phyloP scores from a whole-genome alignment of 192 early-diverging fungal species.

The Chytriomyces hyalinus region DNA sequence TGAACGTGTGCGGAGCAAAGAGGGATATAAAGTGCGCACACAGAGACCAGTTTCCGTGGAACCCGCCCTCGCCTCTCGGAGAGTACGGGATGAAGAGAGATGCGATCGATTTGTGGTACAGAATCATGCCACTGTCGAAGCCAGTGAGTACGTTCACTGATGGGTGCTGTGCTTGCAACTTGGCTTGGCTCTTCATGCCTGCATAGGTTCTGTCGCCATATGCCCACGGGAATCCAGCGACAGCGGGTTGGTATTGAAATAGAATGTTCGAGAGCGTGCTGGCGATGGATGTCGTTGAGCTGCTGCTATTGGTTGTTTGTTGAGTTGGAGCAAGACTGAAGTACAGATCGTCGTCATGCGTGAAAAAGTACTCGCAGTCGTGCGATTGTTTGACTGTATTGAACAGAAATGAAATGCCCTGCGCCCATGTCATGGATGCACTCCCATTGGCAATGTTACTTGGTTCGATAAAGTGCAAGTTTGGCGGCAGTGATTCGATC shows the following conservation, averaged over 20 bases:
- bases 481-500: not conserved
- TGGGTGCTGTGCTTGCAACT: not conserved
- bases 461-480: not conserved
- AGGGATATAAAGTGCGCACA: constrained; percentile 42
- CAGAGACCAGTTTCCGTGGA: constrained; percentile 40
- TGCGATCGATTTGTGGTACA: constrained; percentile 41
- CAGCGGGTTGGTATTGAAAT: constrained; percentile 40
- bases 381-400: not conserved
- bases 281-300: not conserved
- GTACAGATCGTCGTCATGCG: constrained; percentile 38
- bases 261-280: constrained; percentile 5
- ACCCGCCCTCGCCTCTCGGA: constrained; percentile 41
- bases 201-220: constrained; percentile 37
- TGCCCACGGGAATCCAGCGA: constrained; percentile 45
- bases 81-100: constrained; percentile 42
- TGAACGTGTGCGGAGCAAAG: constrained; percentile 36
- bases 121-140: constrained; percentile 43
- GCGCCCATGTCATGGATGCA: constrained; percentile 33
- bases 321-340: not conserved
- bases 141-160: constrained; percentile 25
- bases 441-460: not conserved
- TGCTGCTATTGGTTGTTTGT: no score
- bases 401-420: constrained; percentile 33
- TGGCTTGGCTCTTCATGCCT: constrained; percentile 25
- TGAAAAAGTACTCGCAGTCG: constrained; percentile 46